A percentile compares a stretch with the other conserved stretches of the same genome.
Conservation (phyloP, 805 yeast species). For the Saturnispora serradocipensis region DNA sequence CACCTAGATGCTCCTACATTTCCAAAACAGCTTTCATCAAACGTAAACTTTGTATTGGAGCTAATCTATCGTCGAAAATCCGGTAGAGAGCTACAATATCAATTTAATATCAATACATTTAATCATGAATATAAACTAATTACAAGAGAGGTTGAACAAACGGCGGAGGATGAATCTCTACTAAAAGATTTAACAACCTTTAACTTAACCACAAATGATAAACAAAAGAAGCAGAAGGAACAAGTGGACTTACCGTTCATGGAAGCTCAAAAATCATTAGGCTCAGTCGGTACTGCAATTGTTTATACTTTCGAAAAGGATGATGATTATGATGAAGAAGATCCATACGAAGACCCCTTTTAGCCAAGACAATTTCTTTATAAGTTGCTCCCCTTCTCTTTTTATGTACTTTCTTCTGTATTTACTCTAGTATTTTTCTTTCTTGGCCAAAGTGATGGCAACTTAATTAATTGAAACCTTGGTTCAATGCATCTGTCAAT, state of each 20-base stretch:
- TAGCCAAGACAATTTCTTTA: neutral
- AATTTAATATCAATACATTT: conserved; percentile 42
- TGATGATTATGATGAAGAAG: conserved; percentile 97
- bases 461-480: conserved; percentile 69
- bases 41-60: conserved; percentile 32
- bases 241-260: conserved; percentile 86
- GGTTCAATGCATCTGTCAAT: conserved; percentile 92
- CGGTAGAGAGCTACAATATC: conserved; percentile 62
- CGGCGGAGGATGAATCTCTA: conserved; percentile 32
- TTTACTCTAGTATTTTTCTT: conserved; percentile 41
- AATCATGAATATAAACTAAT: conserved; percentile 34
- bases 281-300: conserved; percentile 82
- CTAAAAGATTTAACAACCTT: conserved; percentile 78
- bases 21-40: neutral
- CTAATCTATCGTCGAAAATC: conserved; percentile 72
- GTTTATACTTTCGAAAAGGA: conserved; percentile 94
- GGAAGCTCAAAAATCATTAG: conserved; percentile 68
- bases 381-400: neutral
- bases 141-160: conserved; percentile 8
- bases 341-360: conserved; percentile 88
- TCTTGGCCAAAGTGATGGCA: conserved; percentile 86
- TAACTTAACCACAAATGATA: conserved; percentile 65
- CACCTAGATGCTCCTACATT: conserved; percentile 2
- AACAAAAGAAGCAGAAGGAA: conserved; percentile 70
- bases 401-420: conserved; percentile 2